phyloP scores from a whole-genome alignment of 768 basidiomycete genomes.

The Psilocybe azurescens region DNA sequence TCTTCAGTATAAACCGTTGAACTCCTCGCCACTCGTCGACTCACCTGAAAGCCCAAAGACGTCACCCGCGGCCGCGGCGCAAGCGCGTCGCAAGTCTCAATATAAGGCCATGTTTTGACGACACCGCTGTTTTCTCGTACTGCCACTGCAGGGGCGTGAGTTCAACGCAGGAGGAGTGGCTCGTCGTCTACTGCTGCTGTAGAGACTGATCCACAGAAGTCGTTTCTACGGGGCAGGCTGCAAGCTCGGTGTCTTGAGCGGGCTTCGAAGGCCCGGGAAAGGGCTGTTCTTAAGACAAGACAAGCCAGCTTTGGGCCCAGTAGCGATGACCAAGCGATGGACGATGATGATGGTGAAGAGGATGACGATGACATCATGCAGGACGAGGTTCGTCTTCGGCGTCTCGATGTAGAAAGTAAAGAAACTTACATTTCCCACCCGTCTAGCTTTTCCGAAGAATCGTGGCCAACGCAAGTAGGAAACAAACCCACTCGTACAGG shows the following conservation, averaged over 20 bases:
- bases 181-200: slow-evolving; percentile 7
- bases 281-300: slow-evolving; percentile 46
- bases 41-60: slow-evolving; percentile 43
- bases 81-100: slow-evolving; percentile 58
- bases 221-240: slow-evolving; percentile 63
- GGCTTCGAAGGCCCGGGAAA: slow-evolving; percentile 58
- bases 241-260: slow-evolving; percentile 67
- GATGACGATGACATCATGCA: slow-evolving; percentile 64
- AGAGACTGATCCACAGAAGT: slow-evolving; percentile 48
- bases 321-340: slow-evolving; percentile 57
- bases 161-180: slow-evolving; percentile 5
- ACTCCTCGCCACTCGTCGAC: slow-evolving; percentile 56
- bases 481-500: slow-evolving; percentile 56
- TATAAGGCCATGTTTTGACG: slow-evolving; percentile 47
- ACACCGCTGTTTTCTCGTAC: slow-evolving; percentile 20
- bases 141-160: slow-evolving; percentile 5
- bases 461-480: slow-evolving; percentile 57
- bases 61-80: slow-evolving; percentile 50
- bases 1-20: slow-evolving; percentile 39
- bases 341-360: slow-evolving; percentile 55
- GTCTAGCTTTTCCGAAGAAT: slow-evolving; percentile 70
- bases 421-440: slow-evolving; percentile 1
- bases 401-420: not conserved
- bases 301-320: slow-evolving; percentile 37
- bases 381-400: slow-evolving; percentile 54